Conservation (phyloP, 768 basidiomycete genomes). For the Xanthoconium stramineum region DNA sequence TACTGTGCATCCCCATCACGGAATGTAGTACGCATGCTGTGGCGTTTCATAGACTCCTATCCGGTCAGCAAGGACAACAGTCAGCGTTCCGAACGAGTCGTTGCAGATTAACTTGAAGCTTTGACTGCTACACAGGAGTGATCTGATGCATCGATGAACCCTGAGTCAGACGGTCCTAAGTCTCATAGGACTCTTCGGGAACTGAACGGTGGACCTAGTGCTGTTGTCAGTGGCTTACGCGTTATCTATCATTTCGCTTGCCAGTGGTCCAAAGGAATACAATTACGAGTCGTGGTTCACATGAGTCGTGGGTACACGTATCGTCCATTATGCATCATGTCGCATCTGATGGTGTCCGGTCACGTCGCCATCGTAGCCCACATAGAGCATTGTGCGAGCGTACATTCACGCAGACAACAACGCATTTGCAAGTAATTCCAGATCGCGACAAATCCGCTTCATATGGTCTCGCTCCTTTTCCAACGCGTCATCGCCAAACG, state of each 20-base stretch:
- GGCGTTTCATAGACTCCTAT: not conserved
- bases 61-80: not conserved
- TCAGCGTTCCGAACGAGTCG: not conserved
- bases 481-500: conserved; percentile 29
- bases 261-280: too few species aligned
- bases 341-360: not conserved
- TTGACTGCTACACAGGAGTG: not conserved
- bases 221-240: too few species aligned
- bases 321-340: not conserved
- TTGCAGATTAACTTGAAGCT: conserved; percentile 1
- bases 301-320: not conserved
- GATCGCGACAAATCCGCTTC: conserved; percentile 25
- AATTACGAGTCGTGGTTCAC: not conserved
- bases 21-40: not conserved
- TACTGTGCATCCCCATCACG: not conserved
- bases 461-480: conserved; percentile 27
- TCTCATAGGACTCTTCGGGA: too few species aligned
- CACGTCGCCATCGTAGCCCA: not conserved
- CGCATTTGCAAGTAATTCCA: conserved; percentile 27
- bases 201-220: too few species aligned
- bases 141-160: not conserved
- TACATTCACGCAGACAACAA: conserved; percentile 10
- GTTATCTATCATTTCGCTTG: too few species aligned
- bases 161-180: too few species aligned
- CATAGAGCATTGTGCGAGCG: not conserved